phyloP scores from a whole-genome alignment of 2,329 filamentous ascomycete genomes.

The Fusarium ambrosium region DNA sequence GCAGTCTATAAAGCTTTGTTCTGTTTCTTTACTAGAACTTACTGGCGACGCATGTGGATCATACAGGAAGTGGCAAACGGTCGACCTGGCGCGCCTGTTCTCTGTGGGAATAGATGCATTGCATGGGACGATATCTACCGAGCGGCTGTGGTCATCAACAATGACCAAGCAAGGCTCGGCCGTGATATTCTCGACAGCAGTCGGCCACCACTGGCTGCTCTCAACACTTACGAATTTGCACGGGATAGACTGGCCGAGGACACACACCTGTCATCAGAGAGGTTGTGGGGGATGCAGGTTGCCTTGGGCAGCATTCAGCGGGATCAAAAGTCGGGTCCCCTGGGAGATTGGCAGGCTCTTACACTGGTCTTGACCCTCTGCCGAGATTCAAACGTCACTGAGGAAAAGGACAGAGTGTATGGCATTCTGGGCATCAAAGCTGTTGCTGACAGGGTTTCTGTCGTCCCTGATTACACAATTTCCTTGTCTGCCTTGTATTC shows the following conservation, averaged over 20 bases:
- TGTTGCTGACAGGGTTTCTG: not conserved
- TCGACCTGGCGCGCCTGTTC: not conserved
- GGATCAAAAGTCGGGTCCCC: fast-evolving
- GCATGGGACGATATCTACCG: not conserved
- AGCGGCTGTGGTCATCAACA: not conserved
- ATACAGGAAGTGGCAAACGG: not conserved
- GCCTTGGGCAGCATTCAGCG: not conserved
- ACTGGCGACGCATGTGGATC: not conserved
- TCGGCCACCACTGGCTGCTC: not conserved
- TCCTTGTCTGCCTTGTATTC: not conserved
- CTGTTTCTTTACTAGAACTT: not conserved
- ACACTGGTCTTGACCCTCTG: not conserved
- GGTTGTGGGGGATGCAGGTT: not conserved
- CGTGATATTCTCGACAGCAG: conserved; percentile 2
- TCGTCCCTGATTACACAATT: not conserved
- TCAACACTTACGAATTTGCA: not conserved
- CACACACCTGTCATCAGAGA: not conserved
- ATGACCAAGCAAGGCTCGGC: not conserved
- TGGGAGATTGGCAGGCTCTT: not conserved
- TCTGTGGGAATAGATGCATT: not conserved
- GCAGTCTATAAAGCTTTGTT: not conserved
- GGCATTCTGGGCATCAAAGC: conserved; percentile 13
- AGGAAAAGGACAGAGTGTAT: conserved; percentile 19
- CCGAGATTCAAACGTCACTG: not conserved
- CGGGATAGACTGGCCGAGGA: not conserved